Conservation (phyloP, 371 early-diverging fungal genomes). For the Paraphysoderma sedebokerense region DNA sequence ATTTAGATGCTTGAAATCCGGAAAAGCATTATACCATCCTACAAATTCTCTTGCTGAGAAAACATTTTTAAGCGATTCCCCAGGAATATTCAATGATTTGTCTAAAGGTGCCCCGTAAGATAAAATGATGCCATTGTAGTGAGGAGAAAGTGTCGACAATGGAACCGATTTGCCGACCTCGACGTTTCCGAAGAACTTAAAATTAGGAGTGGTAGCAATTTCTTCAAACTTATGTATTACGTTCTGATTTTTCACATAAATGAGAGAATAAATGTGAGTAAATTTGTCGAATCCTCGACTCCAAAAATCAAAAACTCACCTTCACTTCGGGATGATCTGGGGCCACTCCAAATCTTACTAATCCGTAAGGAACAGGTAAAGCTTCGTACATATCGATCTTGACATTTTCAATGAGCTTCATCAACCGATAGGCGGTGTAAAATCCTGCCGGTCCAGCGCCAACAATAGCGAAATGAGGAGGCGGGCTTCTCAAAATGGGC, state of each 20-base stretch:
- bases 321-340: slow-evolving; percentile 97
- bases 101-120: slow-evolving; percentile 71
- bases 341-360: slow-evolving; percentile 93
- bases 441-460: slow-evolving; percentile 88
- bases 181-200: slow-evolving; percentile 70
- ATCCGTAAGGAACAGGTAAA: slow-evolving; percentile 70
- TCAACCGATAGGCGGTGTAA: slow-evolving; percentile 70
- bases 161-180: slow-evolving; percentile 26
- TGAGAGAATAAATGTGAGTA: neutral
- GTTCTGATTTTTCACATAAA: slow-evolving; percentile 10
- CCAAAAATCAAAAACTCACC: slow-evolving; percentile 17
- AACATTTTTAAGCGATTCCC: slow-evolving; percentile 40
- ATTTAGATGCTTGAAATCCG: slow-evolving; percentile 27
- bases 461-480: slow-evolving; percentile 40
- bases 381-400: slow-evolving; percentile 75
- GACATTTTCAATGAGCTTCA: slow-evolving; percentile 33
- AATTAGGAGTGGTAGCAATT: slow-evolving; percentile 46
- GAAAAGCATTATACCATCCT: slow-evolving; percentile 90
- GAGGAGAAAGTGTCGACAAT: slow-evolving; percentile 30
- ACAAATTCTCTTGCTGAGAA: slow-evolving; percentile 75
- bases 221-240: slow-evolving; percentile 73
- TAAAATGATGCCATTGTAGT: slow-evolving; percentile 67
- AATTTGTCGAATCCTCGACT: neutral
- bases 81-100: slow-evolving; percentile 45
- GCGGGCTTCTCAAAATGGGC: too few species aligned